Evolutionary conservation across 2,329 filamentous ascomycete genomes (phyloP), one percentile per base, ranked within the genome.

Genomic region (Monosporascus cannonballus): DNA sequence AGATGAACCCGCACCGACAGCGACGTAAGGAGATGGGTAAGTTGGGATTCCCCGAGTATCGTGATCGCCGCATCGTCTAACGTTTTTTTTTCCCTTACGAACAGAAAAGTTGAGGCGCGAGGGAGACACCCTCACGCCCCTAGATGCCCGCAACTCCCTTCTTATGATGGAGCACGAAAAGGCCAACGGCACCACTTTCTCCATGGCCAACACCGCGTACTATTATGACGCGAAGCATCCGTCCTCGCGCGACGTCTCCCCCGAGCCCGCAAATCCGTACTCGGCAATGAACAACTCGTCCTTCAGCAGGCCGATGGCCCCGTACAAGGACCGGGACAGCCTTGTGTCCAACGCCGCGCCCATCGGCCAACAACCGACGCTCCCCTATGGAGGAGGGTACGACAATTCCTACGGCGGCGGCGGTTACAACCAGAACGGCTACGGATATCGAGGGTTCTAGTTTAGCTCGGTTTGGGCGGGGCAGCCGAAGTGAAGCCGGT

Each of bases 11-110:
- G 4, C 93, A 97, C 71, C 85, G 88, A 59, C 87, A 87, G 78
- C 85, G 86, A 65, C 86, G 90, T 72, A 96, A 95, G 81, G 89
- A 93, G 73, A 84, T 90, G 69, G 90, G 90, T 90, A 88, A 82
- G 85, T 71, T 51, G 24, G 45, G 39, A 47, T 20, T 52, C 48
- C 22, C 42, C 24, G 20, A 37, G 27, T 36, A n/a, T 36, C 37
- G 37, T 24, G 30, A 47, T 46, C 42, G 48, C 7, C 18, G 18
- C 30, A 45, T 42, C 18, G 25, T 6, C n/a, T 65, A 36, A 5
- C n/a, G 3, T 42, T 8, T 25, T 20, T 49, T 25, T 17, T 42
- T 11, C 34, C 15, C 46, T 52, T 42, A 91, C 72, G 89, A 90
- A 53, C 70, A 90, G 89, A 92, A 71, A 90, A 93, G 76, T 71